These are phyloP conservation scores for Vitis vinifera DNA, from an alignment of 164 flowering plant genomes.

Conservation along the genomic window ASM3070453v1 NC_081812.1:21304501-21305000, in stretches of 20 bases:
- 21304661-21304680: conserved; percentile 78
- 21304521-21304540: conserved; percentile 52
- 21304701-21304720: not conserved
- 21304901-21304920: not conserved
- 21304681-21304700: conserved; percentile 44
- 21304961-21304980: conserved; percentile 85
- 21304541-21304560: too few relatives aligned
- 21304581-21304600: too few relatives aligned
- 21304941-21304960: conserved; percentile 87
- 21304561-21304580: too few relatives aligned
- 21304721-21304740: not conserved
- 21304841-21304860: conserved; percentile 89
- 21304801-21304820: conserved; percentile 79
- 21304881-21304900: not conserved
- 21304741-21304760: not conserved
- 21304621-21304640: conserved; percentile 3
- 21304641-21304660: conserved; percentile 70
- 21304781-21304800: conserved; percentile 94
- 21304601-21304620: not conserved
- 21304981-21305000: conserved; percentile 94
- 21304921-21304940: conserved; percentile 72
- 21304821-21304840: conserved; percentile 84
- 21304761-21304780: conserved; percentile 47
- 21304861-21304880: conserved; percentile 3
- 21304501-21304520: conserved; percentile 29